Evolutionary conservation across 306 rosid genomes (phyloP).

Genomic region (Quillaja saponaria): DNA sequence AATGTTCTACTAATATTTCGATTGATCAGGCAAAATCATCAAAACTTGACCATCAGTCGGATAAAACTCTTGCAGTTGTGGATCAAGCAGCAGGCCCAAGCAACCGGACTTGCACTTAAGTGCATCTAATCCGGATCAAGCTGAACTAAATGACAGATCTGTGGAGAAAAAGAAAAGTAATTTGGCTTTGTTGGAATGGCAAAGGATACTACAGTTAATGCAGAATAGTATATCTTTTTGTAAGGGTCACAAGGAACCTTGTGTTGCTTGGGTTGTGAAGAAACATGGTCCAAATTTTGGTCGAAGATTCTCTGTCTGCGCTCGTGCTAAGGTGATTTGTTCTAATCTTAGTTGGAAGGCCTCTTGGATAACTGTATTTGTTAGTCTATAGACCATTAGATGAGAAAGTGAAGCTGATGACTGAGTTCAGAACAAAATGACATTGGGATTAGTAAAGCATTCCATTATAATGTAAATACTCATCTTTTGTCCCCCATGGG

Average conservation of each 20-base stretch:
- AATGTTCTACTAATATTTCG: slow-evolving; percentile 38
- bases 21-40: slow-evolving; percentile 34
- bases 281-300: slow-evolving; percentile 85
- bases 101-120: slow-evolving; percentile 38
- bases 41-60: slow-evolving; percentile 38
- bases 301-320: slow-evolving; percentile 75
- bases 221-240: slow-evolving; percentile 90
- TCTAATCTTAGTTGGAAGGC: too few species aligned
- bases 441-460: too few species aligned
- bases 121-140: slow-evolving; percentile 39
- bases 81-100: slow-evolving; percentile 36
- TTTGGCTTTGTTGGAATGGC: slow-evolving; percentile 77
- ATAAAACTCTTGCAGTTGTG: slow-evolving; percentile 39
- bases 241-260: slow-evolving; percentile 81
- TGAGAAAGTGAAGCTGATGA: too few species aligned
- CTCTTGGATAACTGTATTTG: too few species aligned
- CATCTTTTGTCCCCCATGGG: too few species aligned
- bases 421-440: too few species aligned
- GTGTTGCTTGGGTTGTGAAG: slow-evolving; percentile 84
- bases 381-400: too few species aligned
- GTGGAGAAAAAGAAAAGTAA: slow-evolving; percentile 54
- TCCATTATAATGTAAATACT: too few species aligned
- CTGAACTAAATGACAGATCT: slow-evolving; percentile 37
- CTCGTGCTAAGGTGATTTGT: slow-evolving; percentile 75
- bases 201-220: slow-evolving; percentile 84